Conservation (phyloP, 2,329 filamentous ascomycete genomes). For the Penicillium occitanis region DNA sequence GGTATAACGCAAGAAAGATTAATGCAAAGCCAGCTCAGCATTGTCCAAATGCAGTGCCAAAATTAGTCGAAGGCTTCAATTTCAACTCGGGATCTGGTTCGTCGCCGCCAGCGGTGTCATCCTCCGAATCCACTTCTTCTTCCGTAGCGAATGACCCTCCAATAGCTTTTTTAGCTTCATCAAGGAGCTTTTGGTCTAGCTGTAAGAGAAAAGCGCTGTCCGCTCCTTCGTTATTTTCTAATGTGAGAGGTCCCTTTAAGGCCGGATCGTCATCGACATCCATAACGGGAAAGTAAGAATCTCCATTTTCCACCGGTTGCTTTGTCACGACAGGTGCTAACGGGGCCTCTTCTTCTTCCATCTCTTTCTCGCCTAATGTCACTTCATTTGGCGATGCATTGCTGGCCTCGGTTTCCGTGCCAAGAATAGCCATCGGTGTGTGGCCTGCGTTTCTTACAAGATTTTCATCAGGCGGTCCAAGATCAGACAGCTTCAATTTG, state of each 20-base stretch:
- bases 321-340: conserved; percentile 34
- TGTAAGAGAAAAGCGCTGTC: conserved; percentile 43
- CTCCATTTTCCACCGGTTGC: conserved; percentile 38
- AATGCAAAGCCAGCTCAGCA: conserved; percentile 23
- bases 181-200: conserved; percentile 45
- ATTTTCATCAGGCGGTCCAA: conserved; percentile 41
- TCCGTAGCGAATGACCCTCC: conserved; percentile 24
- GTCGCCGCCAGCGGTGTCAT: conserved; percentile 23
- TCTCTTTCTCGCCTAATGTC: neutral
- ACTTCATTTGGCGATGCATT: conserved; percentile 28
- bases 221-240: conserved; percentile 43
- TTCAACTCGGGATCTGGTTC: conserved; percentile 41
- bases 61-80: conserved; percentile 48
- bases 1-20: conserved; percentile 7
- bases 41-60: conserved; percentile 49
- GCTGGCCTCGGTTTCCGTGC: conserved; percentile 31
- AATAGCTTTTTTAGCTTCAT: conserved; percentile 39
- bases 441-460: conserved; percentile 45
- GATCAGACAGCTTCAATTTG: conserved; percentile 38
- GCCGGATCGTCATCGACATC: conserved; percentile 43
- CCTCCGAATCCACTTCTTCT: conserved; percentile 28
- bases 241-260: conserved; percentile 45
- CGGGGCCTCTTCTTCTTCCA: conserved; percentile 33
- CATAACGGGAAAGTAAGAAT: conserved; percentile 43
- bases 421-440: conserved; percentile 47